Conservation (phyloP, 306 rosid species). For the Malus orientalis region DNA sequence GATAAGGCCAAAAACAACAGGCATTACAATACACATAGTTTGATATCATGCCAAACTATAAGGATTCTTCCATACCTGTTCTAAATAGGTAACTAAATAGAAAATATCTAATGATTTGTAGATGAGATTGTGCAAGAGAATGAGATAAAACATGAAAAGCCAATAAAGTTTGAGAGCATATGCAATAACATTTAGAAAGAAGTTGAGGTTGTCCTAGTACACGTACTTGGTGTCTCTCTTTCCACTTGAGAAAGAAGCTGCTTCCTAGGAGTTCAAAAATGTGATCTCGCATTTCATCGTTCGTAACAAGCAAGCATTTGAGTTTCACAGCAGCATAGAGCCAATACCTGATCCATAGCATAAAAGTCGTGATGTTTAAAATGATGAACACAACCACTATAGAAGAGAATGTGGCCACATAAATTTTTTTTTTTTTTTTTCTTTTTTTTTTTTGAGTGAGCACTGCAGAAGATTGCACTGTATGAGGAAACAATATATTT, state of each 20-base stretch:
- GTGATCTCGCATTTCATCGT: slow-evolving; percentile 97
- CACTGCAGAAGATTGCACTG: background rate
- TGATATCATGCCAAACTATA: background rate
- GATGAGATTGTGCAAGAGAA: background rate
- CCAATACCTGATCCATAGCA: slow-evolving; percentile 64
- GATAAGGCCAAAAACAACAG: no score
- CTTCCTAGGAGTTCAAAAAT: slow-evolving; percentile 80
- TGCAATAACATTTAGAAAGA: background rate
- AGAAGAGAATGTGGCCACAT: background rate
- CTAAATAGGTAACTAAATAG: background rate
- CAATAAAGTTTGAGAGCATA: background rate
- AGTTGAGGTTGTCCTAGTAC: slow-evolving; percentile 1
- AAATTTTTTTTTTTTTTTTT: no score
- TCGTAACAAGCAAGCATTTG: slow-evolving; percentile 79
- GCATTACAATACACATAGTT: background rate
- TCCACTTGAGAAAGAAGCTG: slow-evolving; percentile 81
- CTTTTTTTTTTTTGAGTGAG: background rate
- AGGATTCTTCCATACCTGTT: background rate
- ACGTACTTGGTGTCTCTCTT: slow-evolving; percentile 85
- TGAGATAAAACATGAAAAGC: background rate
- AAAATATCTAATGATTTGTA: background rate
- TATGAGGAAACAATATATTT: background rate
- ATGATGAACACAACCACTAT: background rate
- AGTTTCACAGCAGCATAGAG: slow-evolving; percentile 77
- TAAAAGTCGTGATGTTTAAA: background rate